Conservation (phyloP, 441 rosid species). For the Theobroma grandiflorum region DNA sequence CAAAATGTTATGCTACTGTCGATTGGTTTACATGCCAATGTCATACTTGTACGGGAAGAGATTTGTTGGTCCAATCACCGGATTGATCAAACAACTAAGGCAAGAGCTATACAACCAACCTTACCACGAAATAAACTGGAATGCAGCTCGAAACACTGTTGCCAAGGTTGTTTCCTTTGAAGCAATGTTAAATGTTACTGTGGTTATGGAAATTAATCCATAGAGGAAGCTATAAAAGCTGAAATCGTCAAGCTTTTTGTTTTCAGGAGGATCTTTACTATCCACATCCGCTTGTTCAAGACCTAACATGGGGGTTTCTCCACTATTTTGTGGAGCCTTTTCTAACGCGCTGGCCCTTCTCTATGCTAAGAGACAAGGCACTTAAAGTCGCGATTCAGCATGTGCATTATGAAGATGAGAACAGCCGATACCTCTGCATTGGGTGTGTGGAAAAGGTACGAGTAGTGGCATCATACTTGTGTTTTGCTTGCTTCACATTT, state of each 20-base stretch:
- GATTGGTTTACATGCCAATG: conserved; percentile 70
- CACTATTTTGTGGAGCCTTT: conserved; percentile 52
- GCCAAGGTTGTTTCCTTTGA: conserved; percentile 42
- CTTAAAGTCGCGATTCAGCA: conserved; percentile 50
- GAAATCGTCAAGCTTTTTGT: not conserved
- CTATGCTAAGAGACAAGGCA: conserved; percentile 58
- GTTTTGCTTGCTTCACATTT: not conserved
- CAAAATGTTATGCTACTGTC: conserved; percentile 54
- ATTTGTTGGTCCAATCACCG: conserved; percentile 56
- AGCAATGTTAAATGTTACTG: not conserved
- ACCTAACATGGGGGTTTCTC: conserved; percentile 62
- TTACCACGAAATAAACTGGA: conserved; percentile 58
- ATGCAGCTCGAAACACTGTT: conserved; percentile 43
- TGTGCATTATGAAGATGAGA: conserved; percentile 65
- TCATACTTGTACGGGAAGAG: conserved; percentile 64
- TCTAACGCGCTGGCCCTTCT: conserved; percentile 59
- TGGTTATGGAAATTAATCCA: not conserved
- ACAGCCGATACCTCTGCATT: conserved; percentile 61
- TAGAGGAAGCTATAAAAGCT: not conserved
- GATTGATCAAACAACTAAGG: conserved; percentile 47
- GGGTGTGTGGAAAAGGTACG: conserved; percentile 64
- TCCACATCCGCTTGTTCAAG: conserved; percentile 65
- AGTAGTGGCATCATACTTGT: not conserved
- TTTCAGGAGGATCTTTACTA: conserved; percentile 62
- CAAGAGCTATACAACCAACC: conserved; percentile 56